Base-by-base conservation (phyloP, 306 rosid genomes). In the Boehmeria nivea region DNA sequence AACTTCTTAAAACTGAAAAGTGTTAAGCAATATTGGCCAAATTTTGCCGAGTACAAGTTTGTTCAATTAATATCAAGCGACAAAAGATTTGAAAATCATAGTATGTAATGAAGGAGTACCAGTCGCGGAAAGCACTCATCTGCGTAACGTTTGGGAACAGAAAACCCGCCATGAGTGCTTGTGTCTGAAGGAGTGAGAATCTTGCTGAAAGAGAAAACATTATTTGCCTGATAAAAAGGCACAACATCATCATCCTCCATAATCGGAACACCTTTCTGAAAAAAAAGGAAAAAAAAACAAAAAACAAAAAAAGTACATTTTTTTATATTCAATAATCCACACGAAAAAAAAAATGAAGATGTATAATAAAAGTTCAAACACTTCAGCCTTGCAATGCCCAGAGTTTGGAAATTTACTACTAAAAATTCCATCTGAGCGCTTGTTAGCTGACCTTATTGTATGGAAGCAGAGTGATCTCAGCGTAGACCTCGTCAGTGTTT, bases 161-260 rank as follows among this genome's bases (percentile, higher is more conserved):
- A 82, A 40, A 80, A 73, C 73, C 90, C 95, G 65, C 95, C 89
- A 22, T 83, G 95, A 1, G 83, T 69, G 59, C 88, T 79, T 28
- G 83, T 76, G 66, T 85, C 94, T 26, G 94, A 85, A 38, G 76
- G 72, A 64, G 94, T 85, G 20, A 85, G 94, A 17, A 14, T 59
- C 76, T 85, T 85, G 46, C 54, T 58, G 43, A 65, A 78, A 45
- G 62, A 55, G 61, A 58, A 46, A 33, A 24, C 25, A 14, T 22
- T 6, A 15, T 56, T 53, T 64, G 45, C 62, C 43, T 34, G 12
- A 57, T 82, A 68, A 39, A 48, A 27, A 24, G 26, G 27, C 51
- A 19, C n/a, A 22, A 49, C 50, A 54, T 19, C 60, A 22, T 42
- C 60, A 7, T 66, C 60, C 43, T 57, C 74, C 3, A 28, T 49